Evolutionary conservation across 371 early-diverging fungal species (phyloP), one percentile per base, ranked within the genome.

Genomic region (Mortierella sp.): DNA sequence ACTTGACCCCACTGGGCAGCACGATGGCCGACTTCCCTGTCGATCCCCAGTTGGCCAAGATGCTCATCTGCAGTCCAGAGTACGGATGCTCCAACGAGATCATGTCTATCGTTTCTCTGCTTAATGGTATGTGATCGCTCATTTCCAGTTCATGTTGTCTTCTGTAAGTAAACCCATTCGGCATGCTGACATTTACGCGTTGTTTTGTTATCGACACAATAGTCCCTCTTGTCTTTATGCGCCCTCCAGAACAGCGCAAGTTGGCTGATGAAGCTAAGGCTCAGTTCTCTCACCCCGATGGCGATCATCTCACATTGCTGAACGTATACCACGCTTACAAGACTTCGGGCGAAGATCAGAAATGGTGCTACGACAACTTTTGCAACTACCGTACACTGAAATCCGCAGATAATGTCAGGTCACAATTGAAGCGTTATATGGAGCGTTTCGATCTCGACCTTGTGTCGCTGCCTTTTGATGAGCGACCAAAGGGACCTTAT

Each of bases 321-420:
- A 98, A 98, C 71, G 96, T 94, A 12, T 99, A 90, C 78, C 92
- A 98, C 67, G 95, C 94, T 4, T 99, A 92, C 84, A 89, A 91
- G 80, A 78, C 85, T 27, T 81, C 85, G 34, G 72, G 82, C 14
- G 89, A 89, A 50, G 91, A 93, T 60, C 72, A 88, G 21, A 87
- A 94, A 44, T 98, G 97, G 98, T 96, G 97, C 78, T 95, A 86
- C 72, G 86, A 94, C 43, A 95, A 96, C 83, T 98, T 90, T 79
- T 83, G 97, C 73, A 96, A 96, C 67, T 84, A 82, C 30, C 86
- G 98, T 66, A 86, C 94, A 34, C 79, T 98, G 59, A 96, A 95
- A 69, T 86, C 89, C 14, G 99, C 98, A 2, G 97, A 94, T 58
- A 94, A 94, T 64, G 95, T 97, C 19, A 90, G 98, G 42, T 80